Evolutionary conservation across 2,329 filamentous ascomycete genomes (phyloP), one percentile per base, ranked within the genome.

Genomic region (Botryotinia narcissicola): DNA sequence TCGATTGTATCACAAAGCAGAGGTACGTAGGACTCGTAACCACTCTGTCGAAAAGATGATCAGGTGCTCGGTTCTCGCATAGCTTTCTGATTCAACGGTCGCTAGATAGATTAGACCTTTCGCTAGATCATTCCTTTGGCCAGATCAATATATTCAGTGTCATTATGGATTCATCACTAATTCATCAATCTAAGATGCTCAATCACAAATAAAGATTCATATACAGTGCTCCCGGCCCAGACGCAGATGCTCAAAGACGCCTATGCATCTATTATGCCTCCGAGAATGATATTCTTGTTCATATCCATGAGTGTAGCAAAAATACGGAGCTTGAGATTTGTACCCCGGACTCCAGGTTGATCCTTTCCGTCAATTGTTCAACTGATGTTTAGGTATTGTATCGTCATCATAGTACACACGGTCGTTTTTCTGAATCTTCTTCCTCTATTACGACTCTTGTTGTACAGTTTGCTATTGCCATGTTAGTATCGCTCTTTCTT

Each of bases 401-500:
- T 51, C 35, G 67, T 76, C 64, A 74, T 76, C 70, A 57, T 42
- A 32, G 64, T 77, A 77, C 75, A 78, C 74, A 78, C 74, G 63
- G 73, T 72, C 71, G 48, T 22, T 57, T 64, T 64, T n/a, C n/a
- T 44, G 63, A 37, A 48, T 51, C 40, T 74, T 48, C 74, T 57
- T 14, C 67, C 16, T 61, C 40, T 54, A 70, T 62, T 32, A 73
- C 29, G 72, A 71, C 54, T 81, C 80, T 69, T 79, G 78, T 74
- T 81, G 79, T 68, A 82, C 81, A 29, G 81, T 82, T 80, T 82
- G 79, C 81, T 82, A 64, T 57, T 25, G 22, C 32, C 10, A 66
- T 35, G 76, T 70, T 78, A 76, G 73, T 62, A n/a, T 25, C 20
- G 35, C 29, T 6, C 1, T 32, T 42, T 48, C 37, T 22, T 6